Evolutionary conservation across 768 basidiomycete genomes (phyloP).

Genomic region (Pluteus cervinus): DNA sequence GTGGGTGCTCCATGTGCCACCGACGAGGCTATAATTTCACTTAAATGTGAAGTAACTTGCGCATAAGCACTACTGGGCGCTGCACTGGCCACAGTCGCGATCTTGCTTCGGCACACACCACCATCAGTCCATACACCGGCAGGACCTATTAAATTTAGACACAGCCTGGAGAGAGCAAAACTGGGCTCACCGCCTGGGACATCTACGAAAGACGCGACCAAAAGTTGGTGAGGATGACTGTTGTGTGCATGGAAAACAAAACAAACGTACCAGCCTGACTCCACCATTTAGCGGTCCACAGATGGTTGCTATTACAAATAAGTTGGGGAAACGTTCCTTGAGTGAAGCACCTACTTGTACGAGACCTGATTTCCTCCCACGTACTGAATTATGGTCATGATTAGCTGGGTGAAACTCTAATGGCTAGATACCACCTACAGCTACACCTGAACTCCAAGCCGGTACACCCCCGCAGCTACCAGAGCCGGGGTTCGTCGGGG

Average conservation of each 20-base stretch:
- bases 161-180: too few species aligned
- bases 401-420: not conserved
- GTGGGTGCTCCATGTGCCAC: too few species aligned
- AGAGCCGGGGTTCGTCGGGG: conserved; percentile 10
- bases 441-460: conserved; percentile 30
- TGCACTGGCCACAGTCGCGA: too few species aligned
- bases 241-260: too few species aligned
- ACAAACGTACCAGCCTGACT: conserved; percentile 25
- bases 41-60: too few species aligned
- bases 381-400: conserved; percentile 28
- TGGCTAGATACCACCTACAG: conserved; percentile 31
- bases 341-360: conserved; percentile 26
- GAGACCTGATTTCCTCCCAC: conserved; percentile 31
- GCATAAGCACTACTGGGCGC: too few species aligned
- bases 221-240: too few species aligned
- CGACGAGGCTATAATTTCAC: too few species aligned
- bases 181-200: too few species aligned
- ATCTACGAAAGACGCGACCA: too few species aligned
- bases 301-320: conserved; percentile 30
- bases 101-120: too few species aligned
- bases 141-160: conserved; percentile 18
- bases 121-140: too few species aligned
- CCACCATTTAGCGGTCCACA: conserved; percentile 50
- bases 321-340: not conserved
- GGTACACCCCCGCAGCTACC: conserved; percentile 36